Conservation (phyloP, 257 asterid genomes). For the Solanum chiquidenum region DNA sequence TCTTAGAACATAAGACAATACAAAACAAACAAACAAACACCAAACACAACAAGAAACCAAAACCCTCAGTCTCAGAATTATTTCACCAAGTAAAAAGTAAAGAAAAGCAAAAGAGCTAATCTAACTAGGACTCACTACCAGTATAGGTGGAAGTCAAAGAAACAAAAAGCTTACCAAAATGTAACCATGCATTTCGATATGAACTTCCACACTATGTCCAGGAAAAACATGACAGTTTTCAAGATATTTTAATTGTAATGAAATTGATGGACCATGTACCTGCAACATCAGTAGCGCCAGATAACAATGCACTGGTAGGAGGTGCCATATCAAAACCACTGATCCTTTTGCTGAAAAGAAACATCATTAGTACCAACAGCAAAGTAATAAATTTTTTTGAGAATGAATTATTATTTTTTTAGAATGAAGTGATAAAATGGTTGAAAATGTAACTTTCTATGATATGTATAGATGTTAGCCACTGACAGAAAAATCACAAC, state of each 20-base stretch:
- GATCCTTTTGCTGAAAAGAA: constrained; percentile 73
- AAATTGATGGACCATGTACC: constrained; percentile 36
- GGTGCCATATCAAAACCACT: constrained; percentile 99
- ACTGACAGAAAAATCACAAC: neutral
- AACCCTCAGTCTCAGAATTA: constrained; percentile 68
- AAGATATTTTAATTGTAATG: constrained; percentile 2
- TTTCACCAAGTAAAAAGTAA: constrained; percentile 52
- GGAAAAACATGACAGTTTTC: constrained; percentile 33
- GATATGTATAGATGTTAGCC: neutral
- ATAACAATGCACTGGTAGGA: constrained; percentile 49
- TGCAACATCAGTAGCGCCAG: constrained; percentile 44
- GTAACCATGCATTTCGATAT: constrained; percentile 64
- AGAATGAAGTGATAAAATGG: neutral
- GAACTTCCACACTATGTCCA: constrained; percentile 79
- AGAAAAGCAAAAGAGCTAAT: constrained; percentile 29
- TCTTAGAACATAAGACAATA: constrained; percentile 79
- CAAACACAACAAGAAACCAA: constrained; percentile 96
- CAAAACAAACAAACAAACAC: constrained; percentile 99
- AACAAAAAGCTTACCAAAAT: constrained; percentile 75
- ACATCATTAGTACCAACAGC: constrained; percentile 16
- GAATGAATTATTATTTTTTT: neutral
- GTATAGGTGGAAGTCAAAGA: constrained; percentile 33
- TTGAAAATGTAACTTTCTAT: neutral
- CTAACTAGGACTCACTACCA: constrained; percentile 28
- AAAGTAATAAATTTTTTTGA: neutral